Conservation (phyloP, 148 eudicot genomes). For the Drosera capensis region DNA sequence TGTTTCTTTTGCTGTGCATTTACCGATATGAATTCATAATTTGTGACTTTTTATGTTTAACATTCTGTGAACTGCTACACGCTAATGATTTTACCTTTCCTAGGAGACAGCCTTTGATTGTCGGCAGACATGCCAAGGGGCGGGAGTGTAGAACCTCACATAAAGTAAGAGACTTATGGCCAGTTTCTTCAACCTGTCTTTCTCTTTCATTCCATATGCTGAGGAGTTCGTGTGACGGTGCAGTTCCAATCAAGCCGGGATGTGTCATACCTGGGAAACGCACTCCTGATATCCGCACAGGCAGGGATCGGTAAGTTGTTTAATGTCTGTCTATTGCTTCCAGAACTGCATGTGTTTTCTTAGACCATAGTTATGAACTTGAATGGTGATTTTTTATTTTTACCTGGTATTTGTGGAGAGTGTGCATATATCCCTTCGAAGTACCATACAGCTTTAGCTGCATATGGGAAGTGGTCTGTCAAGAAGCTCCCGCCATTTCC, state of each 20-base stretch:
- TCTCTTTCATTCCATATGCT: conserved; percentile 91
- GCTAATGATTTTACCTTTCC: conserved; percentile 55
- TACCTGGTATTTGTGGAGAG: conserved; percentile 95
- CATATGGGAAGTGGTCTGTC: conserved; percentile 86
- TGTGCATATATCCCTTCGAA: conserved; percentile 94
- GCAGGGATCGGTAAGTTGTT: too few relatives aligned
- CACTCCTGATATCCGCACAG: conserved; percentile 75
- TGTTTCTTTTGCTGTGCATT: background rate
- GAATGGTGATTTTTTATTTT: too few relatives aligned
- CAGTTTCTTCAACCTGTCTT: conserved; percentile 55
- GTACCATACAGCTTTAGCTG: conserved; percentile 93
- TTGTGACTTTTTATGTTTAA: background rate
- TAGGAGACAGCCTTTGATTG: conserved; percentile 64
- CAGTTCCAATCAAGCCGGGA: conserved; percentile 89
- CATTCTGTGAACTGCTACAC: background rate
- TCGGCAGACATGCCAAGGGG: conserved; percentile 77
- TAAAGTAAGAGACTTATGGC: conserved; percentile 44
- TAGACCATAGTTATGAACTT: too few relatives aligned
- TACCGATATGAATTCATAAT: too few relatives aligned
- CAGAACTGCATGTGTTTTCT: too few relatives aligned
- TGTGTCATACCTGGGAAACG: conserved; percentile 89
- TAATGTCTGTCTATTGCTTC: too few relatives aligned
- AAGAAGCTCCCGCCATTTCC: conserved; percentile 94
- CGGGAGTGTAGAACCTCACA: conserved; percentile 81
- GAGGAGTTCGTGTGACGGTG: conserved; percentile 78